These are phyloP conservation scores for Vitis amurensis DNA, from an alignment of 164 flowering plant species.

Conservation along the genomic window DNA sequence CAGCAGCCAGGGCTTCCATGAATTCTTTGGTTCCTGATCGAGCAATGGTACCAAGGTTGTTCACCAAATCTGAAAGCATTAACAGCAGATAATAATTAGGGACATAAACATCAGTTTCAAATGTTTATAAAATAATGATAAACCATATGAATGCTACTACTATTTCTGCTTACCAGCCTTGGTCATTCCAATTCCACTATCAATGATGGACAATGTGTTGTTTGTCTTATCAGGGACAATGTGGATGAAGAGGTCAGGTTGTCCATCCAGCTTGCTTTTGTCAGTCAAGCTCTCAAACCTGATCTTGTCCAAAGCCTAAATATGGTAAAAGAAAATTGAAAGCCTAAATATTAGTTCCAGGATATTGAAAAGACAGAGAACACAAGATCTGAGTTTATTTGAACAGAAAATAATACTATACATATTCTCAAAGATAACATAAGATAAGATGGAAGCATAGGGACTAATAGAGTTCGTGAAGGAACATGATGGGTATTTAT, in stretches of 20 bases:
- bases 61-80: constrained; percentile 48
- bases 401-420: no score
- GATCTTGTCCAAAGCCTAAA: constrained; percentile 50
- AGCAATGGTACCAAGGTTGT: constrained; percentile 61
- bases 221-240: constrained; percentile 61
- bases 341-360: no score
- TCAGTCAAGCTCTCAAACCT: constrained; percentile 60
- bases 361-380: no score
- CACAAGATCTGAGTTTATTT: no score
- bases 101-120: no score
- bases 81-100: background rate
- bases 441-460: no score
- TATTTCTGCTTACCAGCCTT: constrained; percentile 43
- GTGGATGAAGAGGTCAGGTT: constrained; percentile 66
- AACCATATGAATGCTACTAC: background rate
- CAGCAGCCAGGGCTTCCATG: constrained; percentile 68
- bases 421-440: no score
- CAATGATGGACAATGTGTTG: constrained; percentile 54
- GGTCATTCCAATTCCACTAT: constrained; percentile 73
- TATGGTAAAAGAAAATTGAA: no score
- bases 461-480: no score
- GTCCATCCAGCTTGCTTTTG: constrained; percentile 64
- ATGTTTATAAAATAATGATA: background rate
- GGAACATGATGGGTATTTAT: no score
- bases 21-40: constrained; percentile 70